phyloP scores from a whole-genome alignment of 768 basidiomycete genomes.

The Lactifluus pinguis region DNA sequence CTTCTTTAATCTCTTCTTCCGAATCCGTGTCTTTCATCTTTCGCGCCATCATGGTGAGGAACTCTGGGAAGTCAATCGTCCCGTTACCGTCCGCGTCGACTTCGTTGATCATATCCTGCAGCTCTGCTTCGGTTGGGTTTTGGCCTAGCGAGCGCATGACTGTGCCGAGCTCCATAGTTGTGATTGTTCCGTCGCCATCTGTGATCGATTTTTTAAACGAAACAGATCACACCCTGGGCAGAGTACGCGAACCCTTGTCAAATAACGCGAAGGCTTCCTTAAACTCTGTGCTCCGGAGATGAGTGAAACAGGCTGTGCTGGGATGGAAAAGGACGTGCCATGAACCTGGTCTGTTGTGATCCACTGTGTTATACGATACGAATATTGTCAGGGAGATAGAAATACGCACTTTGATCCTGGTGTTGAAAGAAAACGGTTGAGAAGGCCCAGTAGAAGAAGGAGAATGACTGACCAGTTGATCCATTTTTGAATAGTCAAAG shows the following conservation, averaged over 20 bases:
- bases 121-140: constrained; percentile 86
- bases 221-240: background rate
- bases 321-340: constrained; percentile 40
- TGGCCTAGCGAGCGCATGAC: constrained; percentile 91
- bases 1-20: constrained; percentile 93
- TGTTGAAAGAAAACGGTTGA: background rate
- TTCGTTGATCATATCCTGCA: constrained; percentile 95
- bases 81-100: constrained; percentile 86
- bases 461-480: constrained; percentile 40
- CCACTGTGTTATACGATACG: background rate
- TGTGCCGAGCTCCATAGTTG: constrained; percentile 81
- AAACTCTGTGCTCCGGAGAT: constrained; percentile 57
- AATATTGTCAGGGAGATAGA: constrained; percentile 9
- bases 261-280: constrained; percentile 99
- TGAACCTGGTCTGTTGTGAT: constrained; percentile 73
- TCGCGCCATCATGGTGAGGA: constrained; percentile 76
- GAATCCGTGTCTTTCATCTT: constrained; percentile 89
- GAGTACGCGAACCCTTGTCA: constrained; percentile 65
- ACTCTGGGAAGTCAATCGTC: constrained; percentile 76
- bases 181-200: constrained; percentile 94
- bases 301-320: background rate
- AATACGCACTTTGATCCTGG: constrained; percentile 49
- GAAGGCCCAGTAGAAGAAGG: background rate
- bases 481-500: constrained; percentile 30
- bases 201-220: background rate